phyloP scores from a whole-genome alignment of 257 asterid species.

The Solanum corneliomulleri region DNA sequence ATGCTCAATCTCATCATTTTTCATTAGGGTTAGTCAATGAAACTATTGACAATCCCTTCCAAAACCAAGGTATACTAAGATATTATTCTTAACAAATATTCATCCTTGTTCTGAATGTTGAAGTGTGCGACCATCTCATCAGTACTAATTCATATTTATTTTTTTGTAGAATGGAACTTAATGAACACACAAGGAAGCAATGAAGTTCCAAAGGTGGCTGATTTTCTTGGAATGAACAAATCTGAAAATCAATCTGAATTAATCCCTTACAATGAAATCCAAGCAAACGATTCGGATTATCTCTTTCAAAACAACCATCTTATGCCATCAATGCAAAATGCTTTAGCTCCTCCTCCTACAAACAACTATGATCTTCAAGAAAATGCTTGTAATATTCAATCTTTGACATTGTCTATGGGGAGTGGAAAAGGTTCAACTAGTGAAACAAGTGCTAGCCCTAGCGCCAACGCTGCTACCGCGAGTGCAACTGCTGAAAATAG shows the following conservation, averaged over 20 bases:
- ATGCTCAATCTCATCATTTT: conserved; percentile 46
- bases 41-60: conserved; percentile 44
- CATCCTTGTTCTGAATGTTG: not conserved
- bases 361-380: conserved; percentile 35
- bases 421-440: conserved; percentile 50
- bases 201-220: conserved; percentile 65
- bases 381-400: conserved; percentile 46
- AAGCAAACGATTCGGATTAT: conserved; percentile 30
- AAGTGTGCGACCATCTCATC: not conserved
- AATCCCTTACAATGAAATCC: conserved; percentile 44
- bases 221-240: conserved; percentile 59
- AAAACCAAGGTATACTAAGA: conserved; percentile 39
- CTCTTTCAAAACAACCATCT: conserved; percentile 36
- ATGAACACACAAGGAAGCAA: conserved; percentile 33
- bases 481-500: conserved; percentile 31
- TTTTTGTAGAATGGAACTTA: conserved; percentile 52
- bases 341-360: conserved; percentile 8
- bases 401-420: conserved; percentile 71
- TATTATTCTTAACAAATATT: not conserved
- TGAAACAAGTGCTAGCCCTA: conserved; percentile 20
- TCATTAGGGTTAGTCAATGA: conserved; percentile 65
- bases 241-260: conserved; percentile 27
- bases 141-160: not conserved
- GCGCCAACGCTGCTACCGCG: not conserved
- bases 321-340: conserved; percentile 23